Conservation (phyloP, 176 grass and related monocot species). For the Ensete ventricosum region DNA sequence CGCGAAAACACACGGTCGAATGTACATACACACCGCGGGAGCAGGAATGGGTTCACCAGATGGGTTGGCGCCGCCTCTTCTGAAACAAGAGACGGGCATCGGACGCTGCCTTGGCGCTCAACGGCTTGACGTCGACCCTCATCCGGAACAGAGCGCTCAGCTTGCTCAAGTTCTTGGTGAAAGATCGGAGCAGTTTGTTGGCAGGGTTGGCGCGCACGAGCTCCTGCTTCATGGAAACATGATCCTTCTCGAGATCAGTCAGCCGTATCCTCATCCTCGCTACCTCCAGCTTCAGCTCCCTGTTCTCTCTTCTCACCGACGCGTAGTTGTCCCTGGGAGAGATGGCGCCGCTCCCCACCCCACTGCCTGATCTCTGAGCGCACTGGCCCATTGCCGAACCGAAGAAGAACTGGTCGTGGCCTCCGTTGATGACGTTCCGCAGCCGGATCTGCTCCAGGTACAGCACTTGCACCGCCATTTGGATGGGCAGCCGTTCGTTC, state of each 20-base stretch:
- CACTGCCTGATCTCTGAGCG: conserved; percentile 56
- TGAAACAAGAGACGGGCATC: conserved; percentile 32
- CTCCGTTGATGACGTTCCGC: conserved; percentile 56
- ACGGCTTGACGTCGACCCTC: conserved; percentile 27
- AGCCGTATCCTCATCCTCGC: conserved; percentile 88
- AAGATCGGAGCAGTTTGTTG: conserved; percentile 59
- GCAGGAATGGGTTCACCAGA: conserved; percentile 2
- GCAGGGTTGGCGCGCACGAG: conserved; percentile 65
- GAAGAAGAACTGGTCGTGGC: conserved; percentile 68
- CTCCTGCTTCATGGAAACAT: conserved; percentile 85
- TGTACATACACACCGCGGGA: background rate
- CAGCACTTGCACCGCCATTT: conserved; percentile 92
- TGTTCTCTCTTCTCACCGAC: conserved; percentile 83
- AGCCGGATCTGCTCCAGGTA: conserved; percentile 92
- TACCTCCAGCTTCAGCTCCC: conserved; percentile 89
- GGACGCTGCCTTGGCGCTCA: conserved; percentile 16
- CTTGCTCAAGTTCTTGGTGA: conserved; percentile 59
- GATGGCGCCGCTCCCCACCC: conserved; percentile 70
- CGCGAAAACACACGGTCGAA: background rate
- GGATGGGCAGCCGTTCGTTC: conserved; percentile 78
- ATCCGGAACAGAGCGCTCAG: conserved; percentile 31
- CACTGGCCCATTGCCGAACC: conserved; percentile 33
- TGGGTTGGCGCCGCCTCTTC: conserved; percentile 28
- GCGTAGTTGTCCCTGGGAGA: conserved; percentile 96
- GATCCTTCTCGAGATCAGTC: conserved; percentile 94